Evolutionary conservation across 768 basidiomycete genomes (phyloP).

Genomic region (Leccinum variicolor): DNA sequence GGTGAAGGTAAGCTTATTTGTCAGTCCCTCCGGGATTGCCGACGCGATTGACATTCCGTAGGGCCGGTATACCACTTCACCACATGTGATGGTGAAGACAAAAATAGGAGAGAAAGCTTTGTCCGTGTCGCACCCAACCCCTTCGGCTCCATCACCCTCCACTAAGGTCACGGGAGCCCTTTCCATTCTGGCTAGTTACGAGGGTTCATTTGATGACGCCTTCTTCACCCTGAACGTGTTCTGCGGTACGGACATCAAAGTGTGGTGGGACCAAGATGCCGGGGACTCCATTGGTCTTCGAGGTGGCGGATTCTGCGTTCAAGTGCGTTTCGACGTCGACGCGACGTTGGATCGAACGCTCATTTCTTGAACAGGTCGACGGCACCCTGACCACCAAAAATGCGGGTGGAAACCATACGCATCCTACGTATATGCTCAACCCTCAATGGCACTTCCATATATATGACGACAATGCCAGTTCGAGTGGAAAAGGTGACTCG

Average conservation of each 20-base stretch:
- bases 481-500: constrained; percentile 2
- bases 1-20: constrained; percentile 33
- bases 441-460: constrained; percentile 81
- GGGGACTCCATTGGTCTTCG: not conserved
- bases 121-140: not conserved
- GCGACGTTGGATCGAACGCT: not conserved
- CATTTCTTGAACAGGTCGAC: constrained; percentile 42
- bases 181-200: constrained; percentile 63
- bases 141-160: constrained; percentile 7
- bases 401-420: constrained; percentile 79
- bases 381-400: constrained; percentile 65
- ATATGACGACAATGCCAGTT: constrained; percentile 30
- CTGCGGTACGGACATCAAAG: constrained; percentile 27
- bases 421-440: constrained; percentile 83
- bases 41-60: constrained; percentile 19
- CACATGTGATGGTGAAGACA: constrained; percentile 38
- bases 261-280: constrained; percentile 47
- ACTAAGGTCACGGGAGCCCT: constrained; percentile 37
- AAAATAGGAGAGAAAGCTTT: constrained; percentile 25
- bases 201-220: constrained; percentile 56
- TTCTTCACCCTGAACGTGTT: constrained; percentile 70
- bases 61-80: constrained; percentile 43
- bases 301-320: constrained; percentile 8
- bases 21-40: not conserved
- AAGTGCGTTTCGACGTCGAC: constrained; percentile 10